Percentiles rank a stretch among this genome's conserved stretches.
Conservation (phyloP, 495 filamentous ascomycete species). For the Aspergillus ellipticus region DNA sequence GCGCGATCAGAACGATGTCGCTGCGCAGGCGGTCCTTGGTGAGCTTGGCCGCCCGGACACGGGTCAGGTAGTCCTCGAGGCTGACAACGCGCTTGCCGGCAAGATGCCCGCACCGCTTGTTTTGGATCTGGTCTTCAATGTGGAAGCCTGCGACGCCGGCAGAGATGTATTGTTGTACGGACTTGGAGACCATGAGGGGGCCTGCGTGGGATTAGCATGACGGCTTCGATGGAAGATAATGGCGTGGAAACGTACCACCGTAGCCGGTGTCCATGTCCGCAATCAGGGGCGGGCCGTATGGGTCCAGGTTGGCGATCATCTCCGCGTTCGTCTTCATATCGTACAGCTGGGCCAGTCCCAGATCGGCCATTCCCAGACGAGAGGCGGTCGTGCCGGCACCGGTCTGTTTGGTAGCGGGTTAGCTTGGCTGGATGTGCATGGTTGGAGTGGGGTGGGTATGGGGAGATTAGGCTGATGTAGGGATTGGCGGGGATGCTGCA, state of each 20-base stretch:
- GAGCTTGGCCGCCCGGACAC: constrained; percentile 52
- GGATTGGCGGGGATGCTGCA: no score
- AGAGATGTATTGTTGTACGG: constrained; percentile 61
- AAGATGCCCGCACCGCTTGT: constrained; percentile 64
- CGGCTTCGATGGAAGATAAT: background rate
- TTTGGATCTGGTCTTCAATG: constrained; percentile 66
- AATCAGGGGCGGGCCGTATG: constrained; percentile 55
- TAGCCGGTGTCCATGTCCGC: constrained; percentile 70
- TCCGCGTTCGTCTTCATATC: constrained; percentile 64
- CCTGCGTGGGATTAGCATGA: constrained; percentile 26
- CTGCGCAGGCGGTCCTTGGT: constrained; percentile 46
- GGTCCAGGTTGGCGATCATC: constrained; percentile 63
- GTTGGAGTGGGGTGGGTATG: background rate
- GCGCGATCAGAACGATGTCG: constrained; percentile 66
- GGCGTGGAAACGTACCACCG: constrained; percentile 39
- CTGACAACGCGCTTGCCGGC: constrained; percentile 58
- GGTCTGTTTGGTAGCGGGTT: constrained; percentile 49
- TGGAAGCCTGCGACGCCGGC: constrained; percentile 68
- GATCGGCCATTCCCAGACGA: constrained; percentile 59
- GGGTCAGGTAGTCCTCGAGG: constrained; percentile 46
- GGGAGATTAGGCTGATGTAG: no score
- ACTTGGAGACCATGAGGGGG: constrained; percentile 58
- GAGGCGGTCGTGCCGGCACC: constrained; percentile 66
- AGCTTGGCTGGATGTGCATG: background rate
- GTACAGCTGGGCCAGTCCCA: constrained; percentile 59